Evolutionary conservation across 2,329 filamentous ascomycete genomes (phyloP), one percentile per base, ranked within the genome.

Genomic region (Tolypocladium nubicola): DNA sequence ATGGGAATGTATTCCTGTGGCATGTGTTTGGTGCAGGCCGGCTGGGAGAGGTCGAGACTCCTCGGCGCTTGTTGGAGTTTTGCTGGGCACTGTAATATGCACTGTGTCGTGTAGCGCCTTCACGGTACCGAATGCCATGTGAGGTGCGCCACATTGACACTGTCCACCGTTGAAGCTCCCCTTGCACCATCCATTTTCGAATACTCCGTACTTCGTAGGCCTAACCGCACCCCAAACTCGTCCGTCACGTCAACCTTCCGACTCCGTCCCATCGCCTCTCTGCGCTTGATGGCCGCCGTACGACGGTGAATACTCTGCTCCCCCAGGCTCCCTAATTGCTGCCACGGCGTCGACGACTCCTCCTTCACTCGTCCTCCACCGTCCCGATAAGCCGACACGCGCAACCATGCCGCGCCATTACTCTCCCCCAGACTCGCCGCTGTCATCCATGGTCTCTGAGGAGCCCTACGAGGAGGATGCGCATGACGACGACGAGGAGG

Each of bases 391-490:
- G 13, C 30, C 39, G 33, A 37, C 14, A 39, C 40, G 23, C 26
- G 30, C 49, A 33, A 43, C 56, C 8, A 59, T 59, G 58, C 38
- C 58, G 55, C 58, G 58, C 23, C 54, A 53, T 56, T 71, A 68
- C 57, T 72, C 72, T 37, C 72, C 71, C 41, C 69, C 71, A 16
- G 76, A 79, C 57, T 79, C 76, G 39, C 76, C 77, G 30, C 70
- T 78, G 4, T 79, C 77, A 37, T 78, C 76, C 4, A 71, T 77
- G 65, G 71, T 71, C 23, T 74, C 76, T 4, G 75, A 74, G 52
- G 76, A 77, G 54, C 73, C 71, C 21, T 78, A 74, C 56, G 76
- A 79, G 52, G 76, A 79, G 50, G 76, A 79, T 23, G 71, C 61
- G 19, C 71, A 73, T 47, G 76, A 77, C 30, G 68, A 71, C 47